Percentiles rank a stretch among this genome's conserved stretches.
phyloP scores from a whole-genome alignment of 2,329 filamentous ascomycete genomes.

The Cercospora berteroae region DNA sequence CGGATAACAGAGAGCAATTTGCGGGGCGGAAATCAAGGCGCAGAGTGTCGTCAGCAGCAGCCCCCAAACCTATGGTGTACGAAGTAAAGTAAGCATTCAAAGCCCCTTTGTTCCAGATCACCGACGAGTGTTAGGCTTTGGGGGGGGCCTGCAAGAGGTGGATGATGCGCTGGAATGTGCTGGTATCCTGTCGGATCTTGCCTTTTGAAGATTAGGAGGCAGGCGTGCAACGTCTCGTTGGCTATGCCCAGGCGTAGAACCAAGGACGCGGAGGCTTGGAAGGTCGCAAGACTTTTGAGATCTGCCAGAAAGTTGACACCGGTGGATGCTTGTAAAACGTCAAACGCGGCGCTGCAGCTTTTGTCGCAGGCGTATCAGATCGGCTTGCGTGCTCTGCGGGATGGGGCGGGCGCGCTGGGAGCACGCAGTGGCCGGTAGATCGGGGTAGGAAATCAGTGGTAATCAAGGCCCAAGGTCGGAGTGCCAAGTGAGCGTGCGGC shows the following conservation, averaged over 20 bases:
- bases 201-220: not conserved
- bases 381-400: not conserved
- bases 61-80: not conserved
- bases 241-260: not conserved
- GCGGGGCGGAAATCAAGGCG: not conserved
- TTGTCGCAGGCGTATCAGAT: not conserved
- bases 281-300: slow-evolving; percentile 1
- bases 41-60: not conserved
- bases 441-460: not conserved
- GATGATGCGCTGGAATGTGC: slow-evolving; percentile 15
- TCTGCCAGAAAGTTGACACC: not conserved
- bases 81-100: not conserved
- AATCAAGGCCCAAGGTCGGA: not conserved
- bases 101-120: slow-evolving; percentile 1
- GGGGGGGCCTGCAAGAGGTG: not conserved
- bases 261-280: slow-evolving; percentile 4
- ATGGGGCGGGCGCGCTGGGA: not conserved
- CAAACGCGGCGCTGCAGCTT: not conserved
- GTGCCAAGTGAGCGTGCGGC: not conserved
- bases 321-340: not conserved
- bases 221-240: not conserved
- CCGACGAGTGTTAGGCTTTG: slow-evolving; percentile 2
- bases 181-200: slow-evolving; percentile 10
- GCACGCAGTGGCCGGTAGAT: not conserved
- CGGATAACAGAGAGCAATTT: not conserved